phyloP scores from a whole-genome alignment of 148 eudicot genomes.

The Diospyros kaki region DNA sequence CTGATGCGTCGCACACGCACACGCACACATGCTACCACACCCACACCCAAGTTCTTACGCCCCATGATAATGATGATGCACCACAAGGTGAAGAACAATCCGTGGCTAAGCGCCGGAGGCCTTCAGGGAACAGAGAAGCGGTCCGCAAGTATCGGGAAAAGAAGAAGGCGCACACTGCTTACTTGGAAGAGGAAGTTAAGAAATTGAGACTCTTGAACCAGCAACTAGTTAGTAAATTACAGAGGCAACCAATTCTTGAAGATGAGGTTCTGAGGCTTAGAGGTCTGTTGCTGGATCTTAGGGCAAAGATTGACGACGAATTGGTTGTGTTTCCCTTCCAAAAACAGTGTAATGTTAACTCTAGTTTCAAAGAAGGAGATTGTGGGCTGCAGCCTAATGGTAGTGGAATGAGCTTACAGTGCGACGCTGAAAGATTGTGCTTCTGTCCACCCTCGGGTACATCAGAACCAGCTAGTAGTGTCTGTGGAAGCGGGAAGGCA shows the following conservation, averaged over 20 bases:
- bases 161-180: conserved; percentile 62
- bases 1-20: conserved; percentile 52
- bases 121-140: conserved; percentile 62
- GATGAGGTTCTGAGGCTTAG: conserved; percentile 48
- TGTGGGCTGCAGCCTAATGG: conserved; percentile 24
- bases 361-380: conserved; percentile 28
- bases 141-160: conserved; percentile 72
- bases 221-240: conserved; percentile 38
- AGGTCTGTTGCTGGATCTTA: conserved; percentile 33
- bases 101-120: conserved; percentile 22
- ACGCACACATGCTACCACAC: conserved; percentile 64
- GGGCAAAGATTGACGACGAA: conserved; percentile 44
- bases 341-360: conserved; percentile 25
- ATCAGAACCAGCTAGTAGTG: not conserved
- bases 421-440: conserved; percentile 18
- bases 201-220: conserved; percentile 45
- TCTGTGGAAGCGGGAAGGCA: conserved; percentile 7
- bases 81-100: conserved; percentile 4
- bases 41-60: conserved; percentile 45
- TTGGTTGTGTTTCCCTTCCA: conserved; percentile 29
- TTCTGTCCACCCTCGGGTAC: conserved; percentile 7
- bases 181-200: conserved; percentile 60
- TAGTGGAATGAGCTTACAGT: conserved; percentile 13
- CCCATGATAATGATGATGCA: conserved; percentile 24
- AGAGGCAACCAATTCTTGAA: conserved; percentile 43